Evolutionary conservation across 345 rosid genomes (phyloP), one percentile per base, ranked within the genome.

Genomic region (Euphorbia tirucalli): DNA sequence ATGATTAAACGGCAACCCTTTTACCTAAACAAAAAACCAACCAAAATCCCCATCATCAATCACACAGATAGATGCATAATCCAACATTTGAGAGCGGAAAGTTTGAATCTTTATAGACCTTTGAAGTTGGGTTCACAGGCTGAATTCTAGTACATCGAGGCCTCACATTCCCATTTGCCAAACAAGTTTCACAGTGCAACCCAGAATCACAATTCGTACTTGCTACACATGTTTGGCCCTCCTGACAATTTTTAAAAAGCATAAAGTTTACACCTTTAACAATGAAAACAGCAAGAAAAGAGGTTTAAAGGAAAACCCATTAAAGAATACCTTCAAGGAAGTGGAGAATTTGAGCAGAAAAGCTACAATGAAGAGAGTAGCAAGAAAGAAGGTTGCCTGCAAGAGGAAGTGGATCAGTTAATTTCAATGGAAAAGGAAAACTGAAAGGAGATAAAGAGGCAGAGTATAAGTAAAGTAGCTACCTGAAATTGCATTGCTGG

Each of bases 271-370:
- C 60, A 55, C 11, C 28, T 55, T 55, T 55, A 11, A 1, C 4
- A 58, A 68, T 8, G 8, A 62, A 10, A 30, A 21, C 10, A 52
- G 46, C 41, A 44, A 30, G 32, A 6, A 66, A 16, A 70, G 11
- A 39, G 2, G 61, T 16, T 59, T 22, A 27, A 43, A 0, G 37
- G n/a, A 64, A 11, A 52, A 25, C 28, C 60, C 16, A 54, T 3
- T 2, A 22, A 8, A 14, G n/a, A 30, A 56, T 68, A 89, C 96
- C 96, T 83, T 82, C 70, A 82, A 87, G 71, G 94, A 90, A 83
- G 75, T 75, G 43, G 88, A 83, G 69, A 71, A 69, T 65, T 46
- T 43, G 70, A 84, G 65, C 70, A 93, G 73, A 69, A 83, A 68
- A 73, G 80, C 71, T 32, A 84, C n/a, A 49, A 83, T 74, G 71